Conservation (phyloP, 371 early-diverging fungal species). For the Mucor racemosus region DNA sequence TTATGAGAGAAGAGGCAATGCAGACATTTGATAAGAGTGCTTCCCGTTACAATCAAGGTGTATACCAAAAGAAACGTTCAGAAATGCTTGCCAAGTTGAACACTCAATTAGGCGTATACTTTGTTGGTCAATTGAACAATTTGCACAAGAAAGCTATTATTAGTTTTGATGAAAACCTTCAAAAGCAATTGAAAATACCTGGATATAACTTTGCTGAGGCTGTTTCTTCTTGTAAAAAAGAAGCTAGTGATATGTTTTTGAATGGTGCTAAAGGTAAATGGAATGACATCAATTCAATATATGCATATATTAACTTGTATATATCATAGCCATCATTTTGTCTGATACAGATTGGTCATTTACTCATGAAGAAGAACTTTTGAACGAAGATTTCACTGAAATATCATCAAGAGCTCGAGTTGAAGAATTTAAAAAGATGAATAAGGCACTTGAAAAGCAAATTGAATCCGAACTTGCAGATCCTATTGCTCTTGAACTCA, state of each 20-base stretch:
- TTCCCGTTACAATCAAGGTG: conserved; percentile 87
- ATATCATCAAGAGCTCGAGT: conserved; percentile 67
- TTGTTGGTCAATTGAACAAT: conserved; percentile 87
- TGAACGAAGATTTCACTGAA: conserved; percentile 71
- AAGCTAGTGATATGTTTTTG: conserved; percentile 41
- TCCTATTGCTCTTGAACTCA: conserved; percentile 69
- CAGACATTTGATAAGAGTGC: conserved; percentile 87
- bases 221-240: conserved; percentile 46
- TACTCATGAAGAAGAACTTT: conserved; percentile 64
- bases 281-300: neutral
- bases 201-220: conserved; percentile 61
- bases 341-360: conserved; percentile 82
- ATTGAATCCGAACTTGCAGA: conserved; percentile 71
- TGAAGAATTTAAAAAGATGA: conserved; percentile 83
- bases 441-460: conserved; percentile 65
- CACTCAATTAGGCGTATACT: conserved; percentile 77
- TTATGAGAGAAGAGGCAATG: conserved; percentile 65
- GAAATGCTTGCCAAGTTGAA: conserved; percentile 82
- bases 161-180: conserved; percentile 59
- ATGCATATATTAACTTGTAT: neutral
- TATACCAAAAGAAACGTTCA: conserved; percentile 84
- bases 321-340: conserved; percentile 51
- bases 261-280: conserved; percentile 32
- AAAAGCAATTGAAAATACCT: conserved; percentile 50
- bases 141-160: conserved; percentile 72